Conservation (phyloP, 257 asterid species). For the Cordia subcordata region DNA sequence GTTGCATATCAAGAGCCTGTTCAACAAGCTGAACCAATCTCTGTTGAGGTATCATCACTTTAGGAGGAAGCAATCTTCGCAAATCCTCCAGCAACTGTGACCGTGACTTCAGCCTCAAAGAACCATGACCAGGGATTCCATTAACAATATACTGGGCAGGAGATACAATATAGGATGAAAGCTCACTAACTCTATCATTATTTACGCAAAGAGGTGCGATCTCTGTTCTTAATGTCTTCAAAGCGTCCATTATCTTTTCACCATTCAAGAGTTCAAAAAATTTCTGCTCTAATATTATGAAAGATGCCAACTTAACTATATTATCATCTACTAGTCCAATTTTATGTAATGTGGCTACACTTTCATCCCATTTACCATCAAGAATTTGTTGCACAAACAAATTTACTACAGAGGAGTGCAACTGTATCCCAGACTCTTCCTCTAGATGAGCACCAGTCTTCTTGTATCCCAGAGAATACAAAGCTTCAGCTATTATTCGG, state of each 20-base stretch:
- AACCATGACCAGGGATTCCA: conserved; percentile 31
- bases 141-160: conserved; percentile 31
- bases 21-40: conserved; percentile 79
- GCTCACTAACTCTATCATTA: conserved; percentile 52
- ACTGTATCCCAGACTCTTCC: conserved; percentile 72
- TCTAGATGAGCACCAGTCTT: conserved; percentile 57
- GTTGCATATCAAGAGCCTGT: conserved; percentile 77
- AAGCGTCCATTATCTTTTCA: conserved; percentile 63
- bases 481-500: conserved; percentile 68
- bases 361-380: conserved; percentile 83
- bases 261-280: conserved; percentile 58
- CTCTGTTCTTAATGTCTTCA: conserved; percentile 68
- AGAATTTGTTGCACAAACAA: conserved; percentile 64
- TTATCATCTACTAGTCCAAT: conserved; percentile 51
- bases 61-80: conserved; percentile 67
- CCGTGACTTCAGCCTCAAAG: conserved; percentile 37
- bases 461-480: conserved; percentile 75
- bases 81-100: conserved; percentile 55
- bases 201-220: conserved; percentile 54
- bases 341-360: conserved; percentile 50
- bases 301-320: conserved; percentile 50
- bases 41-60: conserved; percentile 61
- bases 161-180: conserved; percentile 51
- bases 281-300: conserved; percentile 74
- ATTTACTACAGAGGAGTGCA: conserved; percentile 54